A percentile compares a stretch with the other conserved stretches of the same genome.
phyloP scores from a whole-genome alignment of 495 filamentous ascomycete genomes.

The Bombardia bombarda region DNA sequence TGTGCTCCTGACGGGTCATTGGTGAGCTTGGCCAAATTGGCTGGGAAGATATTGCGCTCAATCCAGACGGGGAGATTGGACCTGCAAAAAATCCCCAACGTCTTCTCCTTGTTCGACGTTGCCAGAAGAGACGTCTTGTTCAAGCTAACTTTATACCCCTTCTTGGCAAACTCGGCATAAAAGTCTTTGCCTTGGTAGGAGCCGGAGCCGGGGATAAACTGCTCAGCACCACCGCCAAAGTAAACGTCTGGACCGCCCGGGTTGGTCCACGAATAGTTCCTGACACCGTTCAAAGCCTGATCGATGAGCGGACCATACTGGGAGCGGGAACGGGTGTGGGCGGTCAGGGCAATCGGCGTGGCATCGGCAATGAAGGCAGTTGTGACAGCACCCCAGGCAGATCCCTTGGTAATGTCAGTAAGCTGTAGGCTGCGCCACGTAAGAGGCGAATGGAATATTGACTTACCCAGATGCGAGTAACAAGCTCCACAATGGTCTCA shows the following conservation, averaged over 20 bases:
- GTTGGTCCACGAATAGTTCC: slow-evolving; percentile 61
- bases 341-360: slow-evolving; percentile 59
- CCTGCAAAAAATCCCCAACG: slow-evolving; percentile 62
- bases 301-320: slow-evolving; percentile 58
- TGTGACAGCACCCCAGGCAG: slow-evolving; percentile 47
- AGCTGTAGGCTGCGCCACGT: slow-evolving; percentile 1
- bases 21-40: slow-evolving; percentile 48
- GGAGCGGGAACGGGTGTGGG: slow-evolving; percentile 55
- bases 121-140: slow-evolving; percentile 57
- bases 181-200: slow-evolving; percentile 55
- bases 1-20: slow-evolving; percentile 55
- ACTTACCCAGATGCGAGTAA: slow-evolving; percentile 51
- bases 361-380: slow-evolving; percentile 68
- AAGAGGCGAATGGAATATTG: slow-evolving; percentile 7
- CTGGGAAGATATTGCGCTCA: slow-evolving; percentile 61
- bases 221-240: slow-evolving; percentile 66
- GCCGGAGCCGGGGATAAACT: slow-evolving; percentile 51
- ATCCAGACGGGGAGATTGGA: slow-evolving; percentile 63
- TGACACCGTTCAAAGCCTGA: slow-evolving; percentile 47
- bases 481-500: slow-evolving; percentile 66
- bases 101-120: slow-evolving; percentile 43
- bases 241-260: slow-evolving; percentile 61
- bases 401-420: slow-evolving; percentile 18
- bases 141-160: slow-evolving; percentile 54
- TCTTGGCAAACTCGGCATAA: slow-evolving; percentile 56